Evolutionary conservation across 441 rosid genomes (phyloP).

Genomic region (Gossypium aridum): DNA sequence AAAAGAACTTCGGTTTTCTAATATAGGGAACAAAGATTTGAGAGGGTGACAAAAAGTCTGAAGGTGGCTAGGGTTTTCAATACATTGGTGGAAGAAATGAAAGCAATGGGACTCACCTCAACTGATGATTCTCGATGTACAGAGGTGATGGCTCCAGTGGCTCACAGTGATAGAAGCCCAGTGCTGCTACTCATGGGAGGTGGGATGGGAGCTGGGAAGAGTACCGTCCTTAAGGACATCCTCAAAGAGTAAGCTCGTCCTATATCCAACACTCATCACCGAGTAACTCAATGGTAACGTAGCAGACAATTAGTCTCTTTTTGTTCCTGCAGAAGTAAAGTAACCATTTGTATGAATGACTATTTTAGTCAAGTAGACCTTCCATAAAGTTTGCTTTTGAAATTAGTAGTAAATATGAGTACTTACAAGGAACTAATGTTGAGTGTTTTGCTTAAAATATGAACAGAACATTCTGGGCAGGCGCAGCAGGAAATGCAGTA

Average conservation of each 20-base stretch:
- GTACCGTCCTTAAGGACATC: slow-evolving; percentile 95
- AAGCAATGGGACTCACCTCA: slow-evolving; percentile 75
- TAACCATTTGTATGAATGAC: no score
- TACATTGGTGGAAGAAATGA: slow-evolving; percentile 90
- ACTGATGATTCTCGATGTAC: slow-evolving; percentile 81
- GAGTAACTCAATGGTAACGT: no score
- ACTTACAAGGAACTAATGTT: no score
- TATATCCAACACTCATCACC: no score
- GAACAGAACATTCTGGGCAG: slow-evolving; percentile 77
- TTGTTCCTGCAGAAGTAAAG: background rate
- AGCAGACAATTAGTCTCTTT: no score
- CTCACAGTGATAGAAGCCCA: slow-evolving; percentile 83
- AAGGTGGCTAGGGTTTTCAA: slow-evolving; percentile 89
- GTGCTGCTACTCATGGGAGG: slow-evolving; percentile 96
- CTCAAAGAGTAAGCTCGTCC: slow-evolving; percentile 90
- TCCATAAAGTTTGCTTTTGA: no score
- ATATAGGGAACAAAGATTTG: slow-evolving; percentile 76
- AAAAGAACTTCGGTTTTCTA: no score
- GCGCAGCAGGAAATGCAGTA: slow-evolving; percentile 80
- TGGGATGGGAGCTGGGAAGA: slow-evolving; percentile 99
- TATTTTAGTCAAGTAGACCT: no score
- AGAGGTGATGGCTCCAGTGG: slow-evolving; percentile 97
- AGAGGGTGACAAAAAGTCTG: slow-evolving; percentile 72
- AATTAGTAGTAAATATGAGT: no score
- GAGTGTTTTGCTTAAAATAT: slow-evolving; percentile 16